Percentiles rank a stretch among this genome's conserved stretches.
Conservation (phyloP, 192 early-diverging fungal species). For the Jimgerdemannia lactiflua region DNA sequence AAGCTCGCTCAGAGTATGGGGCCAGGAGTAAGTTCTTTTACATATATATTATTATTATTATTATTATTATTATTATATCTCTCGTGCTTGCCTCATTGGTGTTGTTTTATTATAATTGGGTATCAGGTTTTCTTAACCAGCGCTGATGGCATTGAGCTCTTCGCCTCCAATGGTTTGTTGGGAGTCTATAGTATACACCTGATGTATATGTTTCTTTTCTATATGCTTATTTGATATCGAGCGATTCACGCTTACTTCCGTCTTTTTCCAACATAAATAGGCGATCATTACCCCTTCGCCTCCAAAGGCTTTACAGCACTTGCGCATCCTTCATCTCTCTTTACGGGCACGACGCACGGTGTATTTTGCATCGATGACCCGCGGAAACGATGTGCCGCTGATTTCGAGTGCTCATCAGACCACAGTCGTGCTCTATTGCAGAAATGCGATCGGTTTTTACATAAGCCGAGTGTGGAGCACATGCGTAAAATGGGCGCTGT, state of each 20-base stretch:
- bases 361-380: slow-evolving; percentile 33
- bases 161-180: slow-evolving; percentile 10
- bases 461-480: slow-evolving; percentile 32
- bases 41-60: neutral
- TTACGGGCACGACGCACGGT: slow-evolving; percentile 37
- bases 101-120: too few species aligned
- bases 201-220: too few species aligned
- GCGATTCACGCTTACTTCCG: too few species aligned
- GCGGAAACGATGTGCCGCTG: slow-evolving; percentile 1
- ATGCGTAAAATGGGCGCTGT: slow-evolving; percentile 7
- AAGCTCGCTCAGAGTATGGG: slow-evolving; percentile 4
- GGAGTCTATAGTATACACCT: too few species aligned
- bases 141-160: slow-evolving; percentile 32
- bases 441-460: slow-evolving; percentile 29
- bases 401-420: slow-evolving; percentile 6
- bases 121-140: slow-evolving; percentile 24
- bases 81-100: too few species aligned
- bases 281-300: too few species aligned
- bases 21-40: slow-evolving; percentile 9
- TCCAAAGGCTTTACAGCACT: slow-evolving; percentile 23
- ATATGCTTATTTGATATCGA: too few species aligned
- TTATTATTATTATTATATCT: too few species aligned
- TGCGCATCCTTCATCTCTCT: slow-evolving; percentile 33
- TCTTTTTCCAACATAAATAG: too few species aligned
- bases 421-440: slow-evolving; percentile 20